phyloP scores from a whole-genome alignment of 1,284 basidiomycete species.

The Ceratobasidium sp. region DNA sequence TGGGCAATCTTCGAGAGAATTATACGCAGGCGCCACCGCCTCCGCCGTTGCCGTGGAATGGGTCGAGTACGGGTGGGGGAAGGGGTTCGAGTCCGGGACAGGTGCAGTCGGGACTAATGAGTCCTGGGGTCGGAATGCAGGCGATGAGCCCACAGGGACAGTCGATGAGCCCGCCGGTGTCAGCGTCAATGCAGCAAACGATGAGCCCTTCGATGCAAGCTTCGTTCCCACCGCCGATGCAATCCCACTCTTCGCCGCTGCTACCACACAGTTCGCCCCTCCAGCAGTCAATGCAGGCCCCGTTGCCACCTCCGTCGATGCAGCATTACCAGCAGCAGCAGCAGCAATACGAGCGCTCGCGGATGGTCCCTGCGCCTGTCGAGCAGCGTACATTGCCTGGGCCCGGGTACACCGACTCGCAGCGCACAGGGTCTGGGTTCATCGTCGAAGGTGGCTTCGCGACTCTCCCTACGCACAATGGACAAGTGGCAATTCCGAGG shows the following conservation, averaged over 20 bases:
- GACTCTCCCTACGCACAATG: slow-evolving; percentile 6
- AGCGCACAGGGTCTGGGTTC: background rate
- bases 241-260: background rate
- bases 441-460: slow-evolving; percentile 13
- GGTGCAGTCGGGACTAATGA: background rate
- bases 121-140: slow-evolving; percentile 23
- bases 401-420: slow-evolving; percentile 12
- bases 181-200: background rate
- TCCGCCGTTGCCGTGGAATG: slow-evolving; percentile 1
- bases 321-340: slow-evolving; percentile 35
- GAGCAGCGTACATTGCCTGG: slow-evolving; percentile 10
- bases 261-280: slow-evolving; percentile 11
- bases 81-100: slow-evolving; percentile 28
- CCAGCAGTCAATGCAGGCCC: slow-evolving; percentile 17
- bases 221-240: background rate
- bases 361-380: slow-evolving; percentile 16
- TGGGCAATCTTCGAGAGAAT: slow-evolving; percentile 28
- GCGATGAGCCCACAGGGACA: slow-evolving; percentile 14
- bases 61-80: background rate
- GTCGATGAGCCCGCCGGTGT: slow-evolving; percentile 7
- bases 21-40: background rate
- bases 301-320: slow-evolving; percentile 29
- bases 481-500: slow-evolving; percentile 9
- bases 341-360: slow-evolving; percentile 17
- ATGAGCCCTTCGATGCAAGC: background rate